Evolutionary conservation across 2,329 filamentous ascomycete species (phyloP).

Genomic region (Pseudogymnoascus sp.): DNA sequence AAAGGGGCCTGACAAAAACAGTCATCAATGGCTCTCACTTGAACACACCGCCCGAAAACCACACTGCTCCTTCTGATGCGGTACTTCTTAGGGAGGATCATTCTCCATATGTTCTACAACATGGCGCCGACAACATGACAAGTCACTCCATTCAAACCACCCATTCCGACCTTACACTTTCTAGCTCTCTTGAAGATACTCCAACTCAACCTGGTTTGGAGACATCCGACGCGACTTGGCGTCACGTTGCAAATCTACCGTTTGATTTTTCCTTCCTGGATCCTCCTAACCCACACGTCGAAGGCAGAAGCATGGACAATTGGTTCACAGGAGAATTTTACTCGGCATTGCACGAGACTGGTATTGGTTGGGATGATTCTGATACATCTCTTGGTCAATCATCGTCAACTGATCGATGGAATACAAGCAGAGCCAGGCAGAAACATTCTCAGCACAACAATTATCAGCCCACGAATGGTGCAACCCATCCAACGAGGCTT

Average conservation of each 20-base stretch:
- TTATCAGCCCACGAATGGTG: neutral
- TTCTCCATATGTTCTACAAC: neutral
- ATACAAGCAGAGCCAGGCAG: neutral
- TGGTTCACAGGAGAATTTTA: constrained; percentile 24
- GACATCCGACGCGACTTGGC: neutral
- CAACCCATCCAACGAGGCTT: neutral
- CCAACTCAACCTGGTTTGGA: neutral
- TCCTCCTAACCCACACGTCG: constrained; percentile 11
- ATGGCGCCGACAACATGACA: neutral
- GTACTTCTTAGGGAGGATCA: neutral
- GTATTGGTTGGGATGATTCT: constrained; percentile 17
- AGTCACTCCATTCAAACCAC: neutral
- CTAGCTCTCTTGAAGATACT: neutral
- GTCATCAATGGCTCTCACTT: neutral
- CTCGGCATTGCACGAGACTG: constrained; percentile 22
- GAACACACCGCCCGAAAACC: neutral
- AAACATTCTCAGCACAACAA: neutral
- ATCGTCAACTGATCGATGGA: constrained; percentile 4
- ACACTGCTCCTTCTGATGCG: neutral
- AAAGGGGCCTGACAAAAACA: neutral
- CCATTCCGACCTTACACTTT: neutral
- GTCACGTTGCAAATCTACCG: neutral
- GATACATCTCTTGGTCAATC: constrained; percentile 12
- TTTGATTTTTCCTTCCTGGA: constrained; percentile 22
- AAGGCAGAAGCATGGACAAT: constrained; percentile 12